phyloP scores from a whole-genome alignment of 2,329 filamentous ascomycete species.

The Ceratocystis lukuohia region DNA sequence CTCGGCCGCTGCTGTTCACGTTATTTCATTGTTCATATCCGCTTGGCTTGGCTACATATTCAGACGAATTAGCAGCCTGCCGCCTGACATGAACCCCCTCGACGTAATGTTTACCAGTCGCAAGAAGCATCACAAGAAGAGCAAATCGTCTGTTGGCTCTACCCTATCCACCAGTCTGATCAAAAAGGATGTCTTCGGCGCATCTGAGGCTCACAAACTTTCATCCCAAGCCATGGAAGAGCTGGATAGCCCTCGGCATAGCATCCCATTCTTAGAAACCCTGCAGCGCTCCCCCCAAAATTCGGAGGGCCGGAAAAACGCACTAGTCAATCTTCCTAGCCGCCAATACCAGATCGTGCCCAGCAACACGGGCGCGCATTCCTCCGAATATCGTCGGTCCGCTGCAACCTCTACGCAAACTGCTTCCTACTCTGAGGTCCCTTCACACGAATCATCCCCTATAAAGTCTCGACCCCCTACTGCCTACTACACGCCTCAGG shows the following conservation, averaged over 20 bases:
- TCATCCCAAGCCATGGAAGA: constrained; percentile 13
- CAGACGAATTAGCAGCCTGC: constrained; percentile 65
- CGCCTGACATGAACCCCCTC: constrained; percentile 90
- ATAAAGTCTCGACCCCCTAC: constrained; percentile 9
- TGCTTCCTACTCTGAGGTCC: constrained; percentile 38
- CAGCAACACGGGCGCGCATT: constrained; percentile 22
- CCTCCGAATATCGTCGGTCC: constrained; percentile 11
- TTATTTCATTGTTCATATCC: constrained; percentile 56
- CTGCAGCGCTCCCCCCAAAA: constrained; percentile 48
- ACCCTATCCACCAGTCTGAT: constrained; percentile 21
- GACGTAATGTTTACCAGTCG: constrained; percentile 73
- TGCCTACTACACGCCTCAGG: constrained; percentile 10
- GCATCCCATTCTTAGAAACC: constrained; percentile 70
- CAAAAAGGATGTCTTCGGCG: constrained; percentile 15
- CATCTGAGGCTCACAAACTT: constrained; percentile 11
- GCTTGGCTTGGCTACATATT: constrained; percentile 67
- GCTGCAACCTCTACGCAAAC: constrained; percentile 26
- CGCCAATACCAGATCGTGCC: constrained; percentile 41
- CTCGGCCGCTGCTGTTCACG: constrained; percentile 51
- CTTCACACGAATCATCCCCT: constrained; percentile 30
- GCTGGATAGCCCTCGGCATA: constrained; percentile 29
- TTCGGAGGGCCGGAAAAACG: constrained; percentile 36
- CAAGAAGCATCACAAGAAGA: constrained; percentile 55
- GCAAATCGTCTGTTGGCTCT: constrained; percentile 45
- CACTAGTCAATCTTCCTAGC: constrained; percentile 41